Base-by-base conservation (phyloP, 768 basidiomycete genomes). In the Tulasnella sp. region DNA sequence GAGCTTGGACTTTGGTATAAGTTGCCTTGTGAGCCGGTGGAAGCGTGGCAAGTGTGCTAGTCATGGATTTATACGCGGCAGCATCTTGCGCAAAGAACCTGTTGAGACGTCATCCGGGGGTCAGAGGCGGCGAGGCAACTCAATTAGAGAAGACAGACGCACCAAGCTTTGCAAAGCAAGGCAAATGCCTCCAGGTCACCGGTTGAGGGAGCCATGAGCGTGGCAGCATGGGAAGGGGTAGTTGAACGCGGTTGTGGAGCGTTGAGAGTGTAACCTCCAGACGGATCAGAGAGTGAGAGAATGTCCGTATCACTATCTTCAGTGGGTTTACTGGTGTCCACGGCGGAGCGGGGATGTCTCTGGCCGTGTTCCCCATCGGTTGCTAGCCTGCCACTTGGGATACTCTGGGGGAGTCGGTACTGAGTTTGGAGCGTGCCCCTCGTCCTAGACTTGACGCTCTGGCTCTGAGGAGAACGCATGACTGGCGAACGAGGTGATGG, bases 71-170 rank as follows among this genome's bases (percentile, higher is more conserved):
- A 25, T 86, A 84, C 17, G 88, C 77, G 62, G 80, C 75, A 63
- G 86, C 82, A 65, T 89, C 83, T 68, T 90, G 88, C 61, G 79
- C 73, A 68, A 80, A 90, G 69, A 88, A 91, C 88, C 87, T 90
- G 63, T 37, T 25, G 36, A 37, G 32, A 54, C 50, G 51, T 32
- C 34, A 35, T 35, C 21, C 43, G 32, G 31, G 15, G 14, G 48
- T 49, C 37, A 46, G 41, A 31, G 39, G 53, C 25, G 35, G 17
- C 11, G 31, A 42, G 42, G 19, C 35, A 41, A 17, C 31, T 34
- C 39, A 19, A 56, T 27, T 36, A 37, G n/a, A 29, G 41, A 43
- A 48, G 34, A 36, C 17, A 23, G 50, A 69, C 74, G 62, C 66
- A 89, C 88, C 87, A 91, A 67, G 81, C 77, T 27, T 81, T 78